Conservation (phyloP, 495 filamentous ascomycete species). For the Annulohypoxylon bovei region DNA sequence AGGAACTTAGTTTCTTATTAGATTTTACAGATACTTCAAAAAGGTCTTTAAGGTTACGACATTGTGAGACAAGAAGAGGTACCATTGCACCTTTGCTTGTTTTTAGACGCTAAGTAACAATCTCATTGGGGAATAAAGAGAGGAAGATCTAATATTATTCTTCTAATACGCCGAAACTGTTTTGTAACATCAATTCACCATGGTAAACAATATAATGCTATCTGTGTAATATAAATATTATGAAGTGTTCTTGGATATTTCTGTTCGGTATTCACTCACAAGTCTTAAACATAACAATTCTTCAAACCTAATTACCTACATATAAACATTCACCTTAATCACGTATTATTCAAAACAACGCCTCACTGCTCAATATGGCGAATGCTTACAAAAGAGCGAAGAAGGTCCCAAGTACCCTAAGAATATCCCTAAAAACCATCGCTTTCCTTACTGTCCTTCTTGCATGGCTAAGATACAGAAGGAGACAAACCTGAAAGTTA, state of each 20-base stretch:
- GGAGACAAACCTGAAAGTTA: background rate
- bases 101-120: conserved; percentile 36
- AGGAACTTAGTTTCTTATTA: background rate
- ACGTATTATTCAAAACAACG: no score
- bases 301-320: no score
- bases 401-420: background rate
- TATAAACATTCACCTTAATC: no score
- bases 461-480: background rate
- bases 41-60: background rate
- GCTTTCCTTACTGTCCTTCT: background rate
- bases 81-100: conserved; percentile 23
- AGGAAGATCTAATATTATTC: no score
- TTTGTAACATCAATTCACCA: no score
- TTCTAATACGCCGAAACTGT: no score
- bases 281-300: background rate
- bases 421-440: background rate
- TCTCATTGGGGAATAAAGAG: no score
- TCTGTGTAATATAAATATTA: no score
- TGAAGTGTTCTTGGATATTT: no score
- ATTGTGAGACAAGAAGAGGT: conserved; percentile 16
- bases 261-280: no score
- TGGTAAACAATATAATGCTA: no score
- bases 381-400: background rate
- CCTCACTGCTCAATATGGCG: background rate
- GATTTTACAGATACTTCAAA: conserved; percentile 6